Evolutionary conservation across 2,329 filamentous ascomycete genomes (phyloP).

Genomic region (Exophiala calicioides): DNA sequence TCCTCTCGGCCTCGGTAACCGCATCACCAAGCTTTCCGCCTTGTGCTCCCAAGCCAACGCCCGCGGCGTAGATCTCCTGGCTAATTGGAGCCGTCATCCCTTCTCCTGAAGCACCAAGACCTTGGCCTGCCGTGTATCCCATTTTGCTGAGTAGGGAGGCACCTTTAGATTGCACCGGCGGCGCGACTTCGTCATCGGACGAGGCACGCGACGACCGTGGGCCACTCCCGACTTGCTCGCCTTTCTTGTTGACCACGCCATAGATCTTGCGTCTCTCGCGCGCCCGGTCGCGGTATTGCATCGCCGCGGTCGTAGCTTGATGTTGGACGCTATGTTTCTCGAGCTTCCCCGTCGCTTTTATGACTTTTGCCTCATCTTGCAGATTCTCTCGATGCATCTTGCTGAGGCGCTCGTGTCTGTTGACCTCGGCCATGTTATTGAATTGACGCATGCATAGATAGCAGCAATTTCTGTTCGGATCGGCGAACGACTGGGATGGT

Average conservation of each 20-base stretch:
- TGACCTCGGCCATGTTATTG: slow-evolving; percentile 55
- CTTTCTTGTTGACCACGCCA: slow-evolving; percentile 38
- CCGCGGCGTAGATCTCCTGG: slow-evolving; percentile 52
- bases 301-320: slow-evolving; percentile 1
- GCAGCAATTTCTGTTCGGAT: slow-evolving; percentile 59
- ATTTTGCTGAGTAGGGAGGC: slow-evolving; percentile 53
- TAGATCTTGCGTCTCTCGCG: slow-evolving; percentile 49
- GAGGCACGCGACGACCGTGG: slow-evolving; percentile 11
- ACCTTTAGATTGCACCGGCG: slow-evolving; percentile 49
- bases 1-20: slow-evolving; percentile 49
- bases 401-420: slow-evolving; percentile 61
- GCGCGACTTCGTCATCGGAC: slow-evolving; percentile 16
- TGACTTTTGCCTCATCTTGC: slow-evolving; percentile 51
- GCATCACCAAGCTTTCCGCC: slow-evolving; percentile 53
- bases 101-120: slow-evolving; percentile 49
- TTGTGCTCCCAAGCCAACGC: slow-evolving; percentile 52
- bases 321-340: slow-evolving; percentile 43
- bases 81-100: slow-evolving; percentile 50
- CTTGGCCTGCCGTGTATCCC: slow-evolving; percentile 51
- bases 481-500: slow-evolving; percentile 60
- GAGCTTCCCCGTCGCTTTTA: slow-evolving; percentile 44
- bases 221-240: slow-evolving; percentile 24
- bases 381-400: slow-evolving; percentile 59
- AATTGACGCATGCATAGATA: slow-evolving; percentile 64
- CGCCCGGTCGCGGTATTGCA: slow-evolving; percentile 51